Evolutionary conservation across 139 green algal species (phyloP).

Genomic region (Volvox reticuliferus): DNA sequence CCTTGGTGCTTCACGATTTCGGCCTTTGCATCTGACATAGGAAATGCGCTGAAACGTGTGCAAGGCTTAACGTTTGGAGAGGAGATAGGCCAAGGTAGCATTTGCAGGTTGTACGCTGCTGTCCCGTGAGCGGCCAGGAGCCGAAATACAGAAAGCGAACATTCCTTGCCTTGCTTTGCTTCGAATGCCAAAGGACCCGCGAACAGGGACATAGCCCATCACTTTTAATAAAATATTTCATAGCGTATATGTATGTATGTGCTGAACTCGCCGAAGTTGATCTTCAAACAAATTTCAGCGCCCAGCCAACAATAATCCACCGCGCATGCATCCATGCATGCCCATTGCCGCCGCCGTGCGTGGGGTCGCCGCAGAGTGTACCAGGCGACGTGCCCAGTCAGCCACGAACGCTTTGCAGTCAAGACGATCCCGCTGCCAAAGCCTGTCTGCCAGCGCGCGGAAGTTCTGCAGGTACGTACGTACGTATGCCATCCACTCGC

Average conservation of each 20-base stretch:
- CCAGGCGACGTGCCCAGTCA: conserved; percentile 5
- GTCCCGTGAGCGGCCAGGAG: not conserved
- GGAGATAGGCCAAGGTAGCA: conserved; percentile 23
- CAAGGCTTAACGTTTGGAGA: not conserved
- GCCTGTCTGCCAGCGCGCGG: not conserved
- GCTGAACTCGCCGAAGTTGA: no score
- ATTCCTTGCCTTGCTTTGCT: no score
- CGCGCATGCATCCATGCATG: not conserved
- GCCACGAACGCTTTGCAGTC: not conserved
- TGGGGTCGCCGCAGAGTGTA: not conserved
- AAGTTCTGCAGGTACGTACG: conserved; percentile 5
- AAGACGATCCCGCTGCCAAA: not conserved
- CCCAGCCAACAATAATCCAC: not conserved
- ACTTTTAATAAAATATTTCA: no score
- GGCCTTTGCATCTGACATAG: not conserved
- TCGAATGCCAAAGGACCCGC: no score
- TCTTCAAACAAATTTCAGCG: no score
- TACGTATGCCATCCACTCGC: not conserved
- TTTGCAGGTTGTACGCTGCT: not conserved
- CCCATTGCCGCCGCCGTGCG: no score
- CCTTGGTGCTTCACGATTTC: not conserved
- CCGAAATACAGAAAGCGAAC: no score
- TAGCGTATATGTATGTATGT: no score
- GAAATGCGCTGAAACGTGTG: not conserved
- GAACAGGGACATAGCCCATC: no score